Base-by-base conservation (phyloP, 2,329 filamentous ascomycete genomes). In the Aspergillus eucalypticola region DNA sequence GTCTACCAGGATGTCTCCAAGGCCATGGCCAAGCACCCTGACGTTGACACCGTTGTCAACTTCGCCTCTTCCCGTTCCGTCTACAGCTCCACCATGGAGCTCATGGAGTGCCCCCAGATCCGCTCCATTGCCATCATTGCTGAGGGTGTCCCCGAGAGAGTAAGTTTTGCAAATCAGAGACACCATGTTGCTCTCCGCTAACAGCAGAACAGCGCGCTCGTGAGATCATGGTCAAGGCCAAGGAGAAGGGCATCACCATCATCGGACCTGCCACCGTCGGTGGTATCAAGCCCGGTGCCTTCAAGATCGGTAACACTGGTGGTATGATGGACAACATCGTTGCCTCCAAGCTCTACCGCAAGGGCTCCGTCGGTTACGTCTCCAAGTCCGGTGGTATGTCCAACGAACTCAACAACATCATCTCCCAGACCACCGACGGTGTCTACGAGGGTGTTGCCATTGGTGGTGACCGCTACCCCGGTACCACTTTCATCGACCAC, bases 321-420 rank as follows among this genome's bases (percentile, higher is more conserved):
- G 95, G 95, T 81, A 99, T 99, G 95, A 99, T 99, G 95, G 95
- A 99, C 87, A 99, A 99, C 88, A 99, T 99, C 74, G 95, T 99
- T 67, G 92, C 95, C 71, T 98, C 95, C 79, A 99, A 99, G 89
- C 91, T 99, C 64, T 99, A 99, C 89, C 94, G 95, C 82, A 95
- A 95, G 83, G 95, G 95, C 73, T 98, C 95, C 71, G 93, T 99
- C 69, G 95, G 92, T 73, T 99, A 99, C 81, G 95, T 99, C 81
- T 98, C 94, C 86, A 99, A 99, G 87, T 99, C 95, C 61, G 95
- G 95, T 77, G 95, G 95, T 83, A 99, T 99, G 95, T 98, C 95
- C 81, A 99, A 99, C 86, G 95, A 99, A 85, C 84, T 99, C 75
- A 99, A 99, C 90, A 99, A 99, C 88, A 98, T 99, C 80, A 90